These are phyloP conservation scores for Hyphodiscus sp. DNA, from an alignment of 2,329 filamentous ascomycete genomes.

Conservation along the genomic window DNA sequence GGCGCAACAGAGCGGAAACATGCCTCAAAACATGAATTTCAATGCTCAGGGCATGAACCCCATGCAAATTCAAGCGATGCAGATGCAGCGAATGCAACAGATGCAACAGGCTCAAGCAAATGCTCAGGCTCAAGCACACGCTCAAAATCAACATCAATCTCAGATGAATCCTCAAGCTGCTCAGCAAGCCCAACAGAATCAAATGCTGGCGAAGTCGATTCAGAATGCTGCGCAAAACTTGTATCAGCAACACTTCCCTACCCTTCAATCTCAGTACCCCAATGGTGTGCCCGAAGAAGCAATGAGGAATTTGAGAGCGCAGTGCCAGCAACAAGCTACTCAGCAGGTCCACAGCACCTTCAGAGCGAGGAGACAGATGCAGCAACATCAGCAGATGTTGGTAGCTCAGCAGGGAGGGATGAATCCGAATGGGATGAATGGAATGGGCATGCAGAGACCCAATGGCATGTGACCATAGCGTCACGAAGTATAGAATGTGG, in stretches of 20 bases:
- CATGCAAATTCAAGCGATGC: slow-evolving; percentile 25
- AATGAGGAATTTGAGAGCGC: slow-evolving; percentile 6
- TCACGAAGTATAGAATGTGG: not conserved
- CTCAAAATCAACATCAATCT: slow-evolving; percentile 11
- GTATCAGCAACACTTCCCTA: slow-evolving; percentile 17
- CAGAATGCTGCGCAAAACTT: slow-evolving; percentile 20
- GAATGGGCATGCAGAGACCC: slow-evolving; percentile 23
- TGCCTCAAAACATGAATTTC: slow-evolving; percentile 24
- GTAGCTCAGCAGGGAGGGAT: slow-evolving; percentile 18
- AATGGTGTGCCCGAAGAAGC: slow-evolving; percentile 15
- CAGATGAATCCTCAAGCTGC: slow-evolving; percentile 2
- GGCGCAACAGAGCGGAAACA: slow-evolving; percentile 11
- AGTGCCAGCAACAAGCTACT: slow-evolving; percentile 12
- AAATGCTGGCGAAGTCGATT: not conserved
- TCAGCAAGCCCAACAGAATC: slow-evolving; percentile 2
- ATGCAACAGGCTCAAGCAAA: slow-evolving; percentile 11
- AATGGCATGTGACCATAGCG: slow-evolving; percentile 3
- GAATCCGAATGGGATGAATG: slow-evolving; percentile 26
- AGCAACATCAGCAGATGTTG: slow-evolving; percentile 21
- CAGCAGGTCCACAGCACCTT: not conserved
- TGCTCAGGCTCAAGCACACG: slow-evolving; percentile 3
- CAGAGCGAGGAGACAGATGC: slow-evolving; percentile 1
- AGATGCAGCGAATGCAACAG: slow-evolving; percentile 20
- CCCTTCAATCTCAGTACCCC: slow-evolving; percentile 7
- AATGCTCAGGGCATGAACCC: slow-evolving; percentile 35